Evolutionary conservation across 2,329 filamentous ascomycete genomes (phyloP), one percentile per base, ranked within the genome.

Genomic region (Pyrenophora teres): DNA sequence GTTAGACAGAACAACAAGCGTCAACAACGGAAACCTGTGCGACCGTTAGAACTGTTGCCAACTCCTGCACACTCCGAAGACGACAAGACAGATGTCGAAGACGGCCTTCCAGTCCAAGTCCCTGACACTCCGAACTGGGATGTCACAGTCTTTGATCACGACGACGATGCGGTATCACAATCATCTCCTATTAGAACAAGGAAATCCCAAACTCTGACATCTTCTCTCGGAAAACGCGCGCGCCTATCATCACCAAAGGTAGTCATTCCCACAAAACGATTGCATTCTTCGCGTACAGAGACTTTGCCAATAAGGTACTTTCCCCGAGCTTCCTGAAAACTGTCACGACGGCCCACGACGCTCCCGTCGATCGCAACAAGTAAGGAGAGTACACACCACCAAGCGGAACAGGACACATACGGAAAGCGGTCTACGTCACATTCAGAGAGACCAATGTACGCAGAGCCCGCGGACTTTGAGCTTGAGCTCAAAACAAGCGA

Each of bases 11-110:
- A 56, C 10, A 45, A 51, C n/a, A 59, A 62, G 37, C 53, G 40
- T 8, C 19, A 57, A 10, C 23, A 41, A 5, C 54, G 50, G 35
- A 60, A 60, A 25, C 60, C 63, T 0, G 41, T 69, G 10, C 62
- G 62, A 9, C 40, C 53, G 6, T 46, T 71, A 6, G 54, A 60
- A 3, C 49, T 70, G 1, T 47, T 72, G 3, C 69, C 65, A 2
- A 70, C 68, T 5, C 70, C 69, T 6, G 54, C 41, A 4, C 56
- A 60, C 2, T 72, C 70, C 1, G 63, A 67, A 37, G 54, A 59
- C 19, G 54, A 63, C 15, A 47, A 40, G 6, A 23, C 23, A 9
- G 36, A 46, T 19, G 38, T 65, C 6, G 62, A 62, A 12, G 38
- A 49, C 21, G 31, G 10, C 4, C 18, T 54, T 18, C 52, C 44